Base-by-base conservation (phyloP, 768 basidiomycete species). In the Pulveroboletus sp. region DNA sequence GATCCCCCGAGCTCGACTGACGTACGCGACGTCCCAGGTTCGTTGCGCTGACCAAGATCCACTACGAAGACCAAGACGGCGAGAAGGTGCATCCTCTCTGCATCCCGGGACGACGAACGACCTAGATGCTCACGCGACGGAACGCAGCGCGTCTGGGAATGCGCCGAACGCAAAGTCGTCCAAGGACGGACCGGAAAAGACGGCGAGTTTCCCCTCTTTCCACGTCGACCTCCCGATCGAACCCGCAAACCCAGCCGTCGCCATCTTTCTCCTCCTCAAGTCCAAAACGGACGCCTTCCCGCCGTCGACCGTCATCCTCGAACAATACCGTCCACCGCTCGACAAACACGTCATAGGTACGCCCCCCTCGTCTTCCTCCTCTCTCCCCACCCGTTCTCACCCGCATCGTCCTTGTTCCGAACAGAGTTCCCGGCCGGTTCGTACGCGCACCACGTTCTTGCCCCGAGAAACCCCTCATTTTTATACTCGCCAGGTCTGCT, bases 271-370 rank as follows among this genome's bases (percentile, higher is more conserved):
- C 13, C 70, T 96, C 23, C 74, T 97, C 38, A 78, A 80, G 30
- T 93, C 93, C 37, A 82, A 82, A 65, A 81, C 79, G 8, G 74
- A 79, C 51, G 77, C 80, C 3, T 92, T 91, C 59, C 83, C 82
- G 5, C 65, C 77, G 6, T 89, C 88, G 1, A 93, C 89, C 5
- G 78, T 95, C 46, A 74, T 97, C 56, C 82, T 96, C 58, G 91
- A 95, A 62, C 94, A 96, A 64, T 97, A 86, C 65, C 82, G 95
- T 22, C 93, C 95, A 0, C 91, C 94, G 0, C 76, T 93, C 39
- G 86, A 80, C 58, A 84, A 82, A 53, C 76, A 79, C 54, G 77
- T 89, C 51, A 76, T 95, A 51, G 93, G 90, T 82, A 63, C 35
- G 68, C 27, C 24, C 52, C 26, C 8, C 16, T 23, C 24, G 16